Base-by-base conservation (phyloP, 2,329 filamentous ascomycete genomes). In the Coniella vitis region DNA sequence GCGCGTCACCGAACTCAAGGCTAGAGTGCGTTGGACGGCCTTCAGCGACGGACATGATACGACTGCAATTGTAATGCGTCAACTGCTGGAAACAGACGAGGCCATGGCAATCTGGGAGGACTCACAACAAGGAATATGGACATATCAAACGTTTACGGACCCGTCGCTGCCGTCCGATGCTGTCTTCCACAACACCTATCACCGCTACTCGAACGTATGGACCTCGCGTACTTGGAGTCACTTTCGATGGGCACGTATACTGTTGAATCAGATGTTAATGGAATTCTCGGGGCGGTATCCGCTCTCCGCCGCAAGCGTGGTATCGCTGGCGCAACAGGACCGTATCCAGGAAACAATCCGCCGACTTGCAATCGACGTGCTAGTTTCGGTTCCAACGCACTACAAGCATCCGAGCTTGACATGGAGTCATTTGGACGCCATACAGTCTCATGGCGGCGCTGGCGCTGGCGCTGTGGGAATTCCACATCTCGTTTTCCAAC, bases 231-330 rank as follows among this genome's bases (percentile, higher is more conserved):
- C 76, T 36, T 83, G 76, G 76, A 78, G 76, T 51, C 73, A 82
- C 55, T 80, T 76, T 55, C 76, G 80, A 20, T 80, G 76, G 69
- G 69, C 71, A 7, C 73, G 76, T n/a, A 73, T 81, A 20, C 61
- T 81, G 9, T 58, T 72, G 14, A 74, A 70, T 57, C 70, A 79
- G 52, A 66, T 70, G 37, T 69, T 83, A 12, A 60, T 76, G 9
- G 65, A 67, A 10, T 58, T 69, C 29, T 60, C 62, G 4, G 61
- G 62, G 35, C 58, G 57, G 1, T 69, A 67, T 47, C 73, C 74
- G 0, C 43, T 57, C 7, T 72, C 69, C 4, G 65, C 66, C 41
- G 38, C 45, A 14, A 51, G 59, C 1, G 56, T 65, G n/a, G 53
- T 70, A 14, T 52, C 65, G 2, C 54, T 58, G 7, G 49, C 55